Percentiles rank a stretch among this genome's conserved stretches.
These are phyloP conservation scores for Yamadazyma nakazawae DNA, from an alignment of 805 yeast genomes.

Conservation along the genomic window DNA sequence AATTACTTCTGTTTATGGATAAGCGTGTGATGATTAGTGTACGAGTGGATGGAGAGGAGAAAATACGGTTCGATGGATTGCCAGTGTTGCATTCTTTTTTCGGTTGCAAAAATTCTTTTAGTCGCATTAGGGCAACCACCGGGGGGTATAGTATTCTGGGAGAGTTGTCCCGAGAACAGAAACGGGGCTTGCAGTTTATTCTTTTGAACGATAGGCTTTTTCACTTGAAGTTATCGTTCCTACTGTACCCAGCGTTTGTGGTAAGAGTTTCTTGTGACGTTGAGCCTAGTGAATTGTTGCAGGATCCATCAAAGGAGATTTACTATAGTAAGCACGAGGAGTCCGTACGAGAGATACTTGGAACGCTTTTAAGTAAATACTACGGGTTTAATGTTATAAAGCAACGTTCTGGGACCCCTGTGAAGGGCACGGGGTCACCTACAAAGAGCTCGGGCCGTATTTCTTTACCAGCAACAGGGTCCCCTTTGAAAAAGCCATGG, in stretches of 20 bases:
- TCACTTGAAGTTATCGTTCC: neutral
- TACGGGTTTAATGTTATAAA: slow-evolving; percentile 1
- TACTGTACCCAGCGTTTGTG: slow-evolving; percentile 4
- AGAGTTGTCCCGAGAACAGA: neutral
- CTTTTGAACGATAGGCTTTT: slow-evolving; percentile 5
- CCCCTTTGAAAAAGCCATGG: neutral
- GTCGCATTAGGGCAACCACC: neutral
- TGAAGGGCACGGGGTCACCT: neutral
- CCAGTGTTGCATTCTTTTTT: neutral
- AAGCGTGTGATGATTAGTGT: neutral
- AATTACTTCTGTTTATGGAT: slow-evolving; percentile 1
- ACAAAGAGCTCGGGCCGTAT: neutral
- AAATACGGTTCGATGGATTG: neutral
- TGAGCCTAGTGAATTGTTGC: slow-evolving; percentile 1
- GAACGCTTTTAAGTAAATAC: neutral
- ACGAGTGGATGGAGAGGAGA: neutral
- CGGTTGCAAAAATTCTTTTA: slow-evolving; percentile 3
- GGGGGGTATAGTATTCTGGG: neutral
- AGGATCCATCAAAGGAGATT: slow-evolving; percentile 6
- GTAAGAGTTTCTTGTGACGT: neutral
- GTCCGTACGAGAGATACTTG: neutral
- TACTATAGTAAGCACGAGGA: slow-evolving; percentile 1
- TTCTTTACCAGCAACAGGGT: neutral
- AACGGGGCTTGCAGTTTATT: slow-evolving; percentile 5
- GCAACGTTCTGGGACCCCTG: neutral